Base-by-base conservation (phyloP, 108 stramenopile genomes). In the Craspedostauros australis region DNA sequence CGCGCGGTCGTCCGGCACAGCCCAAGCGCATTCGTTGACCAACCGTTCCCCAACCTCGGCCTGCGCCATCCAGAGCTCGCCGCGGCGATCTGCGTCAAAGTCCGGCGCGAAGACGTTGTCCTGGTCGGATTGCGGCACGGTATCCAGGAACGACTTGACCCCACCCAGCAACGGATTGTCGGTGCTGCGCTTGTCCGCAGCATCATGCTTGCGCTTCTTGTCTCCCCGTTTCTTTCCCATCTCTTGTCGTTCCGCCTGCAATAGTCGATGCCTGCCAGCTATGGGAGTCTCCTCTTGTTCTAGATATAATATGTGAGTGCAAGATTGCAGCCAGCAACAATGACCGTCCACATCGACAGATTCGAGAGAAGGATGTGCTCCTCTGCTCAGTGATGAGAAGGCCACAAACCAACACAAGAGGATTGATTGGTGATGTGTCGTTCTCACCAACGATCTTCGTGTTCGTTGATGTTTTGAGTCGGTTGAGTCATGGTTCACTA, bases 1-100 rank as follows among this genome's bases (percentile, higher is more conserved):
- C 21, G 75, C 66, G 8, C 62, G 57, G 15, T 50, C 48, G 53
- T 76, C 64, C 7, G 93, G 93, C 4, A 79, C 83, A 9, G 93
- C 88, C 93, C 93, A 94, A 19, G 78, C 63, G 52, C 78, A 86
- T 22, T 49, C 40, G 54, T 90, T 70, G 19, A 94, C 80, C 9
- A 88, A 49, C 12, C 34, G 50, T 67, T 91, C 93, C 0, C 93
- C 93, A 2, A 84, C 28, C 31, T 88, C 82, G 4, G 88, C 88
- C 64, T 90, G 88, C 21, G 57, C 46, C 59, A 68, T 80, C 88
- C 88, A 94, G 9, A 88, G 42, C 46, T 79, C 73, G 1, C 73
- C 84, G 4, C 93, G 77, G 16, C 80, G 80, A 25, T 84, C 75
- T 9, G 70, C 63, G 15, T 73, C 64, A 40, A 92, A 77, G 27